phyloP scores from a whole-genome alignment of 169 alveolate species.

The Perkinsus olseni region DNA sequence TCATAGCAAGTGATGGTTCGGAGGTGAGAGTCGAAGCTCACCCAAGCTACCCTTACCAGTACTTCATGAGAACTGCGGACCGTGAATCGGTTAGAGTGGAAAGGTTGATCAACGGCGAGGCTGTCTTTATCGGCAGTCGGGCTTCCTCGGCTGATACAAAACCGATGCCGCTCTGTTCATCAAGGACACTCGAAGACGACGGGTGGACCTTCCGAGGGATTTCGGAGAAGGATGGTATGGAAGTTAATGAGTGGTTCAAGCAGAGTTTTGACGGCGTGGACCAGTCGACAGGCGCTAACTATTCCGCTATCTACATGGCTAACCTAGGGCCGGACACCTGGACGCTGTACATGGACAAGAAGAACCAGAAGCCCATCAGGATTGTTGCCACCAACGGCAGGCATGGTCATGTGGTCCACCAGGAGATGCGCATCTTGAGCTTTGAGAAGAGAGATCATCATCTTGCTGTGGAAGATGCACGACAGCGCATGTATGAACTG shows the following conservation, averaged over 20 bases:
- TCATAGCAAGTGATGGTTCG: no score
- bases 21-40: no score
- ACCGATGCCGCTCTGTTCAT: not conserved
- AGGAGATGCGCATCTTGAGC: not conserved
- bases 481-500: not conserved
- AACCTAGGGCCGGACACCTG: not conserved
- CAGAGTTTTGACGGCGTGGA: not conserved
- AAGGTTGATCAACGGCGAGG: not conserved
- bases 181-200: not conserved
- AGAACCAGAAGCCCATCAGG: not conserved
- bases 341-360: not conserved
- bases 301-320: not conserved
- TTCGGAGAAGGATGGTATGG: not conserved
- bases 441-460: not conserved
- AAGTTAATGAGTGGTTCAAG: not conserved
- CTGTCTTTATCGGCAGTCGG: not conserved
- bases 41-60: not conserved
- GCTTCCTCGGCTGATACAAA: not conserved
- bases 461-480: not conserved
- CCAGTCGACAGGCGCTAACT: not conserved
- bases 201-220: not conserved
- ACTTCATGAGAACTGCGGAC: not conserved
- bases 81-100: not conserved
- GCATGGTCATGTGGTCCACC: not conserved
- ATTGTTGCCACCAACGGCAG: not conserved